Conservation (phyloP, 1,139 yeast genomes). For the Magnusiomyces clavatus region DNA sequence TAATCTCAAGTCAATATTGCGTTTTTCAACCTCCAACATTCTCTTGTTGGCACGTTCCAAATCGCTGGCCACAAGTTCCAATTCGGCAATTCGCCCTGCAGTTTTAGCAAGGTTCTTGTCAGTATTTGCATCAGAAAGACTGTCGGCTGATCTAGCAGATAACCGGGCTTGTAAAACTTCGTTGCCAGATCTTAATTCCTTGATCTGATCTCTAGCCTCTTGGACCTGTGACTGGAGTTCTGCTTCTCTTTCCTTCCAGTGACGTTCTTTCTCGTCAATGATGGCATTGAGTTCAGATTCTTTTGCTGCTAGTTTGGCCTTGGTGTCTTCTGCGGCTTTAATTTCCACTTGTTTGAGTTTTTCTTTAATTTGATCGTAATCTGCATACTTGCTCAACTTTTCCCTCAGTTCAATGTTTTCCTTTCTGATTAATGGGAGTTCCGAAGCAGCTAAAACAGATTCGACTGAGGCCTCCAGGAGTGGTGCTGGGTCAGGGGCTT, state of each 20-base stretch:
- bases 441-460: conserved; percentile 53
- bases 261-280: conserved; percentile 37
- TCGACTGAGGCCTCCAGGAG: conserved; percentile 65
- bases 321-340: conserved; percentile 26
- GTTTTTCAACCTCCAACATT: conserved; percentile 60
- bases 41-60: conserved; percentile 66
- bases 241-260: conserved; percentile 39
- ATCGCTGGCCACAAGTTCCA: conserved; percentile 65
- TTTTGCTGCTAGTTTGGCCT: conserved; percentile 30
- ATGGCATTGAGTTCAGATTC: conserved; percentile 33
- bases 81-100: conserved; percentile 38
- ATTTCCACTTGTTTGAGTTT: conserved; percentile 49
- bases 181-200: conserved; percentile 26
- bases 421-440: conserved; percentile 43
- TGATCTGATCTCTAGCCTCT: conserved; percentile 26
- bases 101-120: conserved; percentile 20
- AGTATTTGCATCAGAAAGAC: conserved; percentile 16
- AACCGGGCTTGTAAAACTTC: conserved; percentile 25
- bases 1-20: conserved; percentile 67
- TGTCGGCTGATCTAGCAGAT: conserved; percentile 20
- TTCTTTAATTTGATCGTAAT: conserved; percentile 67
- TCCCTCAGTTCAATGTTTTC: conserved; percentile 54
- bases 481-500: conserved; percentile 91
- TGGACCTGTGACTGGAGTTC: conserved; percentile 43
- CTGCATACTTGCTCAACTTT: conserved; percentile 58